Evolutionary conservation across 2,329 filamentous ascomycete genomes (phyloP).

Genomic region (Cladosporium halotolerans): DNA sequence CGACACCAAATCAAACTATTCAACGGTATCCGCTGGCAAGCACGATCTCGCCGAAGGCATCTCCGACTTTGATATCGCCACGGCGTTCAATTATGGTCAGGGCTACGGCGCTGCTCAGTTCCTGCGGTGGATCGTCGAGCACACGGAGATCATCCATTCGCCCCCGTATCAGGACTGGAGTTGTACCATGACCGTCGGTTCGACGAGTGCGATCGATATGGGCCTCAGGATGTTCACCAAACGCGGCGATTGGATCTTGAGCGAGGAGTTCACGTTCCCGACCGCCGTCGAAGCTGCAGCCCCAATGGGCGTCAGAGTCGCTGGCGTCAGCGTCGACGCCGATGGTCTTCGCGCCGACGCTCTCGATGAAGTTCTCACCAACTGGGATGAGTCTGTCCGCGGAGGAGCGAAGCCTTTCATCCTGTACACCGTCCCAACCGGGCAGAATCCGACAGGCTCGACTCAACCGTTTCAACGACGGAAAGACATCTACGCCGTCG

Average conservation of each 20-base stretch:
- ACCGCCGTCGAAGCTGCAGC: constrained; percentile 62
- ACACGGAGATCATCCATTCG: constrained; percentile 82
- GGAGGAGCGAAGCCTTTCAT: constrained; percentile 60
- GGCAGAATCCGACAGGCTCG: constrained; percentile 86
- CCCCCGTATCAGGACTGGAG: constrained; percentile 90
- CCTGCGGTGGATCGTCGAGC: constrained; percentile 85
- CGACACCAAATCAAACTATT: not conserved
- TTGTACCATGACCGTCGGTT: constrained; percentile 75
- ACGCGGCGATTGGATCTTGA: constrained; percentile 70
- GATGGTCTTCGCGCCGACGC: constrained; percentile 57
- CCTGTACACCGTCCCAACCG: constrained; percentile 69
- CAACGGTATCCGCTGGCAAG: constrained; percentile 64
- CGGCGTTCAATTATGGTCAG: constrained; percentile 90
- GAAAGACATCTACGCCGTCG: constrained; percentile 67
- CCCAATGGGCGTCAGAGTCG: constrained; percentile 56
- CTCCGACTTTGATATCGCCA: constrained; percentile 67
- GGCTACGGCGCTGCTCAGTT: constrained; percentile 79
- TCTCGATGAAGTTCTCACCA: constrained; percentile 57
- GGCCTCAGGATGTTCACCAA: constrained; percentile 73
- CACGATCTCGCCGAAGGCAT: constrained; percentile 67
- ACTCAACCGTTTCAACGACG: constrained; percentile 66
- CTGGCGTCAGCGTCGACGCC: constrained; percentile 59
- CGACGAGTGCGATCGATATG: constrained; percentile 79
- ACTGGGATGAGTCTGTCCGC: constrained; percentile 55
- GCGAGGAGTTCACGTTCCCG: constrained; percentile 87